A percentile compares a stretch with the other conserved stretches of the same genome.
Evolutionary conservation across 306 rosid genomes (phyloP).

Genomic region (Citrullus colocynthis): DNA sequence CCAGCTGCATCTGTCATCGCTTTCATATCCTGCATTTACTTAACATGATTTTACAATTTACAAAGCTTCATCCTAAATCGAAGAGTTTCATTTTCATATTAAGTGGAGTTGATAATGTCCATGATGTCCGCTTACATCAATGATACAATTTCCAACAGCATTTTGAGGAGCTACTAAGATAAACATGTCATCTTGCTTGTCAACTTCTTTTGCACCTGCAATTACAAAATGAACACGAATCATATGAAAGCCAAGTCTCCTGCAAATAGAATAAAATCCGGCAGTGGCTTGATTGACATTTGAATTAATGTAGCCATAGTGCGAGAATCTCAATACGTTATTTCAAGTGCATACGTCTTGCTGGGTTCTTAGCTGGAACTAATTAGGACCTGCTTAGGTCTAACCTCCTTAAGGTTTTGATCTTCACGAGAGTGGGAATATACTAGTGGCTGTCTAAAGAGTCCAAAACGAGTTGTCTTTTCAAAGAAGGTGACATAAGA

Average conservation of each 20-base stretch:
- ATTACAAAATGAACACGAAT: constrained; percentile 11
- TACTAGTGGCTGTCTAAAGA: background rate
- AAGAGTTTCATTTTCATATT: background rate
- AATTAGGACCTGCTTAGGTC: background rate
- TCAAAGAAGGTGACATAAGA: background rate
- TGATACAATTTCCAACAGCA: constrained; percentile 94
- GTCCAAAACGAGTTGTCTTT: background rate
- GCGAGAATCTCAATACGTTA: background rate
- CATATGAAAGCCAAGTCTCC: background rate
- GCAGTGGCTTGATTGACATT: too few relatives aligned
- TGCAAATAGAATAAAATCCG: background rate
- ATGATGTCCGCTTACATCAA: constrained; percentile 46
- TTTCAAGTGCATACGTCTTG: background rate
- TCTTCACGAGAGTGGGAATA: background rate
- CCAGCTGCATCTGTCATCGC: constrained; percentile 91
- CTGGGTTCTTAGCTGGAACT: background rate
- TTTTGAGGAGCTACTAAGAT: constrained; percentile 95
- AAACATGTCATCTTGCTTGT: constrained; percentile 76
- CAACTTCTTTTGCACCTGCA: constrained; percentile 84
- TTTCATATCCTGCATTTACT: constrained; percentile 52
- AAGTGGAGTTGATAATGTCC: constrained; percentile 3
- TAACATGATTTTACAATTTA: too few relatives aligned
- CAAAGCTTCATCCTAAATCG: background rate
- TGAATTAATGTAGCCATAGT: background rate
- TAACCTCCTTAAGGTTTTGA: background rate